Conservation (phyloP, 2,329 filamentous ascomycete species). For the Penicillium decumbens region DNA sequence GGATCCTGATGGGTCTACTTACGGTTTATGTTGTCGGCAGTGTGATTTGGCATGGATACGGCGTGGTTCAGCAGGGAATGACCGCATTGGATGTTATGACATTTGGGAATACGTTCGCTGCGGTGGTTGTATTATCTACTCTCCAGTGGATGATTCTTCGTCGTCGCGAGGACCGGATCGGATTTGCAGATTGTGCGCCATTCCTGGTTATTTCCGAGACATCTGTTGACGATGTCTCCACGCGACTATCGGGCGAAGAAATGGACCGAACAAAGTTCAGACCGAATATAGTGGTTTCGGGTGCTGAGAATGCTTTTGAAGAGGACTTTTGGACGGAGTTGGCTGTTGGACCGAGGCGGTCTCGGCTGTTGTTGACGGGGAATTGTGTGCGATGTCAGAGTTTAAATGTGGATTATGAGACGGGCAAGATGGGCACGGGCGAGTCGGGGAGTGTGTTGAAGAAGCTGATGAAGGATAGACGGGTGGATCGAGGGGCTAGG, state of each 20-base stretch:
- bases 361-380: slow-evolving; percentile 56
- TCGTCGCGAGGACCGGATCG: slow-evolving; percentile 23
- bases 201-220: slow-evolving; percentile 67
- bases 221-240: slow-evolving; percentile 64
- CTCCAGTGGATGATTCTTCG: not conserved
- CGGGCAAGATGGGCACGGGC: slow-evolving; percentile 55
- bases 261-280: slow-evolving; percentile 67
- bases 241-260: slow-evolving; percentile 49
- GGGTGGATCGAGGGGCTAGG: slow-evolving; percentile 64
- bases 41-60: not conserved
- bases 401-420: slow-evolving; percentile 67
- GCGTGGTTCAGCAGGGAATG: not conserved
- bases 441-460: slow-evolving; percentile 62
- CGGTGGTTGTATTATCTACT: not conserved
- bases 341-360: slow-evolving; percentile 32
- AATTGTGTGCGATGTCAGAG: slow-evolving; percentile 67
- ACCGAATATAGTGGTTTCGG: slow-evolving; percentile 66
- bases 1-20: not conserved
- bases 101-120: not conserved
- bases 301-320: slow-evolving; percentile 54
- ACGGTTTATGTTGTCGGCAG: not conserved
- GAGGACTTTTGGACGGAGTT: slow-evolving; percentile 71
- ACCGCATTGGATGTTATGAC: not conserved
- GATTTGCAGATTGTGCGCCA: slow-evolving; percentile 44
- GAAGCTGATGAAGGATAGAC: slow-evolving; percentile 64